Base-by-base conservation (phyloP, 306 rosid genomes). In the Delonix regia region DNA sequence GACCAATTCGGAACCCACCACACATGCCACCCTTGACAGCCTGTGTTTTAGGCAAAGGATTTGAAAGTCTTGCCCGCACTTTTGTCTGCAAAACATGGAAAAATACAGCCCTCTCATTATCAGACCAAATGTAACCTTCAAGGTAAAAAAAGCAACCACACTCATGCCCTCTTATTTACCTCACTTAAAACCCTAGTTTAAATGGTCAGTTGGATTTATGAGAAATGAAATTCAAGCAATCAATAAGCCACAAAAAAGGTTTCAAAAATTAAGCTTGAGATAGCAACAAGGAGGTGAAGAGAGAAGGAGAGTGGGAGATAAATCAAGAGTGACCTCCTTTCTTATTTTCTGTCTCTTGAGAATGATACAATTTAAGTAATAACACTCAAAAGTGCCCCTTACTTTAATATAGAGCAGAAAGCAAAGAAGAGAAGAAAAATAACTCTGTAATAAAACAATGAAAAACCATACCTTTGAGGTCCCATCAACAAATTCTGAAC, bases 51-150 rank as follows among this genome's bases (percentile, higher is more conserved):
- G 97, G 97, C 84, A 87, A 48, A 64, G 97, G 97, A 80, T 93
- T 93, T 89, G 96, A 89, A 52, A 93, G 94, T 84, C 97, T 89
- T n/a, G 96, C 96, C 76, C 90, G 90, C 75, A 90, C 87, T 88
- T 93, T 90, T 62, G 70, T 68, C 96, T 92, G 75, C 66, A 47
- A 78, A 56, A 51, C n/a, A 71, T 62, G 48, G 47, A 65, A 80
- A 75, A 63, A 28, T 59, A 76, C 55, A 69, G 55, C 57, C 47
- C 56, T 57, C 51, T 69, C 41, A 30, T 38, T 64, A 19, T 38
- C 30, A n/a, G 42, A 44, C 62, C 62, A 76, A 70, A 69, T 25
- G 41, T 27, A 71, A 7, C 18, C 21, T 61, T 70, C 55, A 65
- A 74, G 69, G 69, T 69, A 53, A 42, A 66, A 57, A 63, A 63